Evolutionary conservation across 331 rosid genomes (phyloP), one percentile per base, ranked within the genome.

Genomic region (Dryas integrifolia): DNA sequence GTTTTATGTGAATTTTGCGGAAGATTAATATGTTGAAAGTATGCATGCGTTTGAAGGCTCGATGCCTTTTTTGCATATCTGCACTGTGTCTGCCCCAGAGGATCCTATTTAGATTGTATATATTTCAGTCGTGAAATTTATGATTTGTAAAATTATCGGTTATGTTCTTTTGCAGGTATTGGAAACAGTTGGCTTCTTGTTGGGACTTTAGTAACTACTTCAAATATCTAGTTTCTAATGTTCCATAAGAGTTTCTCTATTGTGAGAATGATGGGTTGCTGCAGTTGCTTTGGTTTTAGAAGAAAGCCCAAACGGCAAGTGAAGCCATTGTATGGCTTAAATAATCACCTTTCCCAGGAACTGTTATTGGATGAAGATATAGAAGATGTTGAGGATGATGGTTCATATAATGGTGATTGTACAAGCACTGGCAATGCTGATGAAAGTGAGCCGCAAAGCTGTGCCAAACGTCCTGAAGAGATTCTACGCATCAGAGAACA

Each of bases 241-340:
- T 70, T 88, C 71, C 57, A 59, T 46, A 86, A 80, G 91, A 79
- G 84, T 77, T 77, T 52, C 78, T 78, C 82, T 61, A n/a, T 93
- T 69, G 72, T 82, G 24, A 86, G 70, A 79, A 82, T 85, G 84
- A 94, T 94, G 81, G 96, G 86, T 58, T 94, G 96, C 84, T 94
- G 91, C 71, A 84, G 88, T 84, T 94, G 98, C 84, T 91, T 94
- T 6, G 96, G 97, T 45, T 86, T 88, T 72, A 78, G 74, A 39
- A 78, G 88, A 64, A 88, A 70, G 58, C 84, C 78, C 40, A 86
- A 76, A 74, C 76, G 46, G 18, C 15, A 67, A n/a, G 30, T 21
- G 14, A 82, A 77, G 61, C 82, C 74, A 13, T 64, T 40, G 30
- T 73, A 79, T 59, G 78, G 85, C 70, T 75, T 65, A 62, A 86